Evolutionary conservation across 108 stramenopile genomes (phyloP).

Genomic region (Skeletonema tropicum): DNA sequence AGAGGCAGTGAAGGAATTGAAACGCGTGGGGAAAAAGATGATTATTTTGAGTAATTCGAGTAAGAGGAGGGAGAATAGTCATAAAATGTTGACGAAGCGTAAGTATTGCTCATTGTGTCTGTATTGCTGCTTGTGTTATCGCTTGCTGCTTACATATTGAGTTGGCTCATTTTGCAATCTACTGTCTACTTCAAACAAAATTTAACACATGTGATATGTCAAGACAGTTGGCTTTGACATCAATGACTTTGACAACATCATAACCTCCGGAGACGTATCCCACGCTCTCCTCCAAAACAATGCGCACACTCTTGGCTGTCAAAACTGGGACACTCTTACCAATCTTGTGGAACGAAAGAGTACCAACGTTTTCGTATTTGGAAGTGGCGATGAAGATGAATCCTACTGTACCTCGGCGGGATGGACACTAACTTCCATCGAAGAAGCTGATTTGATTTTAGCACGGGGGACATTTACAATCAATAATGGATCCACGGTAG

Average conservation of each 20-base stretch:
- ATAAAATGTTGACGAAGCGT: conserved; percentile 60
- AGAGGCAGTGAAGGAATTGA: conserved; percentile 66
- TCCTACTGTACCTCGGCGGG: conserved; percentile 82
- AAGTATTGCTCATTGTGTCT: conserved; percentile 8
- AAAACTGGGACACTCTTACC: conserved; percentile 27
- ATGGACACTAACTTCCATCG: conserved; percentile 73
- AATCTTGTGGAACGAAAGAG: conserved; percentile 12
- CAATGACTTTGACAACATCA: conserved; percentile 65
- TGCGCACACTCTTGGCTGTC: conserved; percentile 23
- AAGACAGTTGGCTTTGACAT: conserved; percentile 62
- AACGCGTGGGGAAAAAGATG: conserved; percentile 63
- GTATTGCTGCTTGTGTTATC: background rate
- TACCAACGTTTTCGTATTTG: conserved; percentile 74
- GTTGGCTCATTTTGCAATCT: background rate
- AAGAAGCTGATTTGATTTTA: conserved; percentile 87
- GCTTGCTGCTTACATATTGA: background rate
- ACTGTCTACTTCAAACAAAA: background rate
- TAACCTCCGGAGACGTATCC: conserved; percentile 82
- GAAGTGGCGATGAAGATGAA: conserved; percentile 90
- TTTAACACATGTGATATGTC: background rate
- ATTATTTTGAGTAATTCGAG: conserved; percentile 89
- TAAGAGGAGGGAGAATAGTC: conserved; percentile 66
- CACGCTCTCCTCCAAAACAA: conserved; percentile 42
- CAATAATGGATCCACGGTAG: conserved; percentile 48
- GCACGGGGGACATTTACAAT: conserved; percentile 85